A percentile compares a stretch with the other conserved stretches of the same genome.
These are phyloP conservation scores for Eucalyptus marginata DNA, from an alignment of 345 rosid species.

Conservation along the genomic window DNA sequence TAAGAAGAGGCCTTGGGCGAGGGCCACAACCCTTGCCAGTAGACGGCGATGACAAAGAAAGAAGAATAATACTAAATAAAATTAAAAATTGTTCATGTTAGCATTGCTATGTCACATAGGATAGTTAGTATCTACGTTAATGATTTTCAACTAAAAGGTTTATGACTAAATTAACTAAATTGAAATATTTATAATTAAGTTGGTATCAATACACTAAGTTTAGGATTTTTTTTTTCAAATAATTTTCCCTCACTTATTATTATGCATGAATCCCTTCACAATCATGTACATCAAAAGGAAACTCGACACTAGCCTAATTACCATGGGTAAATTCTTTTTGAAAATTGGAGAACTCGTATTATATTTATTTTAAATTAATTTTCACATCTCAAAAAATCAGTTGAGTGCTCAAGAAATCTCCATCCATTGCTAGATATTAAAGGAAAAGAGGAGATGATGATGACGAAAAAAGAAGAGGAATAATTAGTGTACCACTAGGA, in stretches of 20 bases:
- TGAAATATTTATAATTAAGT: background rate
- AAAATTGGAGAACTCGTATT: accelerated
- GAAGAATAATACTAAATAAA: background rate
- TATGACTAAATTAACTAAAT: accelerated
- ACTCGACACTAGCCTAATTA: accelerated
- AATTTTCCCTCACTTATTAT: background rate
- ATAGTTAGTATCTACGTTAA: accelerated
- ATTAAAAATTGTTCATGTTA: background rate
- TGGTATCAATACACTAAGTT: accelerated
- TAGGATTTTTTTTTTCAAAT: background rate
- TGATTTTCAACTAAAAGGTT: accelerated
- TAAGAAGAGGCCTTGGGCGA: background rate
- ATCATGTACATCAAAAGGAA: background rate
- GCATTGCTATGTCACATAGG: accelerated
- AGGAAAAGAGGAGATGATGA: background rate
- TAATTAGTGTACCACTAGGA: background rate
- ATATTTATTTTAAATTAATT: background rate
- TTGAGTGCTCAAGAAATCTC: background rate
- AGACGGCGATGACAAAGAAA: background rate
- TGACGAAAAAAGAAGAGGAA: background rate
- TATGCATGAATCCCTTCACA: background rate
- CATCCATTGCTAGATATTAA: background rate
- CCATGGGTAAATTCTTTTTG: background rate
- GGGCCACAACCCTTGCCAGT: background rate
- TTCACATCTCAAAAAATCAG: background rate